Evolutionary conservation across 495 filamentous ascomycete genomes (phyloP).

Genomic region (Aspergillus asperescens): DNA sequence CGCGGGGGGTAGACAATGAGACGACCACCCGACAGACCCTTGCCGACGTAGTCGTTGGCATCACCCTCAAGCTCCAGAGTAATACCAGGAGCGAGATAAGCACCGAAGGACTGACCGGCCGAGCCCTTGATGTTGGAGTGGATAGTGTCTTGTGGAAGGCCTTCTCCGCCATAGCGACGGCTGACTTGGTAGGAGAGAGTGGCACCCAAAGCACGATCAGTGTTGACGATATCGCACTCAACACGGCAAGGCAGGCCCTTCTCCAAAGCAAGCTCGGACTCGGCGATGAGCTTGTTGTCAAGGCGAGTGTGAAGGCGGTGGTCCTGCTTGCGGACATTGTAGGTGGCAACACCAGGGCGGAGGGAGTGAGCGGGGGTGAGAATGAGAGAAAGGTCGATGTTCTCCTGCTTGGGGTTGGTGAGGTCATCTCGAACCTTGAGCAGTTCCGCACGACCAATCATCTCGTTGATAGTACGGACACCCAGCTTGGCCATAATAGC

Average conservation of each 20-base stretch:
- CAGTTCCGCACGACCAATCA: constrained; percentile 91
- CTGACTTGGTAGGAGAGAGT: constrained; percentile 97
- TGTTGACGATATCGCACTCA: constrained; percentile 98
- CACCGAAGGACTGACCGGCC: constrained; percentile 96
- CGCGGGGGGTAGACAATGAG: constrained; percentile 96
- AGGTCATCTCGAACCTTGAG: constrained; percentile 87
- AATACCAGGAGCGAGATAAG: constrained; percentile 89
- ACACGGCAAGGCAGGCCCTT: constrained; percentile 93
- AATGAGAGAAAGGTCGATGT: constrained; percentile 92
- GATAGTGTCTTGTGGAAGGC: constrained; percentile 89
- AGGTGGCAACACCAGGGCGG: constrained; percentile 92
- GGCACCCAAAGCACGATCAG: constrained; percentile 89
- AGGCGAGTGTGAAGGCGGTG: constrained; percentile 89
- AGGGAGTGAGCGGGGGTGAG: constrained; percentile 95
- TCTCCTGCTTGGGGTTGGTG: constrained; percentile 80
- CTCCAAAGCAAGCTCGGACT: constrained; percentile 93
- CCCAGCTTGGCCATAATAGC: constrained; percentile 98
- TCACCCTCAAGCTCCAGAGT: constrained; percentile 97
- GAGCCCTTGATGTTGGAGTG: constrained; percentile 99
- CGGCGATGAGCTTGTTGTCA: constrained; percentile 97
- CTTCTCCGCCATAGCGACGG: constrained; percentile 83
- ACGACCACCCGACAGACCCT: constrained; percentile 92
- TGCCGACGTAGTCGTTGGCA: constrained; percentile 97
- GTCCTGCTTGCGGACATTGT: constrained; percentile 98
- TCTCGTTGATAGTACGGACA: constrained; percentile 94